Base-by-base conservation (phyloP, 2,329 filamentous ascomycete genomes). In the Grosmannia huntii region DNA sequence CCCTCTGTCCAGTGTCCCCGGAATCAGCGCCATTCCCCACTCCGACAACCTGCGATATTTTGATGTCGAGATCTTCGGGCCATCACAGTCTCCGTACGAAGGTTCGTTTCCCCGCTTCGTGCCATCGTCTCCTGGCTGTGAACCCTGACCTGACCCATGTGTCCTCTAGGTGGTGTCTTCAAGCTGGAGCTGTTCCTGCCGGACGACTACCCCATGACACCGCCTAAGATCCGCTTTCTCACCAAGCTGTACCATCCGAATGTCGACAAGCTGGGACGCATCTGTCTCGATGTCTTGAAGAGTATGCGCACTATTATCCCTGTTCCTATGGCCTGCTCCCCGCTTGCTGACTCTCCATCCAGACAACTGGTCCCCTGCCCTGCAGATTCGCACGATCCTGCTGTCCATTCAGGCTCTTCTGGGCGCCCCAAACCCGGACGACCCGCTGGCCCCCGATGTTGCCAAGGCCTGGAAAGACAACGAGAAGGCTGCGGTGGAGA, bases 221-320 rank as follows among this genome's bases (percentile, higher is more conserved):
- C 94, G 57, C 94, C 94, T 52, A 96, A 96, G 79, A 96, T 99
- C 69, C 89, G 94, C 58, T 99, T 99, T 74, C 79, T 99, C 56
- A 99, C 95, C 66, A 96, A 96, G 76, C 97, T 99, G 72, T 99
- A 97, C 74, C 95, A 99, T 72, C 94, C 94, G 56, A 99, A 99
- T 71, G 96, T 99, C 66, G 94, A 99, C 72, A 95, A 95, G 74
- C 83, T 99, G 2, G 94, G 94, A 61, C 87, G 94, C 61, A 99
- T 99, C 73, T 99, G 95, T 70, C 76, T 99, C 55, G 94, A 99
- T 70, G 94, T 99, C 38, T 76, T 99, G 59, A 99, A 99, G 79
- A 96, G 94, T 95, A 31, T 14, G 25, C 12, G 5, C 4, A 9
- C 7, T 16, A 9, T 41, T 38, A n/a, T 46, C 14, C 23, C 23